A percentile compares a stretch with the other conserved stretches of the same genome.
Conservation (phyloP, 2,329 filamentous ascomycete genomes). For the Stagonosporopsis cucurbitacearum region DNA sequence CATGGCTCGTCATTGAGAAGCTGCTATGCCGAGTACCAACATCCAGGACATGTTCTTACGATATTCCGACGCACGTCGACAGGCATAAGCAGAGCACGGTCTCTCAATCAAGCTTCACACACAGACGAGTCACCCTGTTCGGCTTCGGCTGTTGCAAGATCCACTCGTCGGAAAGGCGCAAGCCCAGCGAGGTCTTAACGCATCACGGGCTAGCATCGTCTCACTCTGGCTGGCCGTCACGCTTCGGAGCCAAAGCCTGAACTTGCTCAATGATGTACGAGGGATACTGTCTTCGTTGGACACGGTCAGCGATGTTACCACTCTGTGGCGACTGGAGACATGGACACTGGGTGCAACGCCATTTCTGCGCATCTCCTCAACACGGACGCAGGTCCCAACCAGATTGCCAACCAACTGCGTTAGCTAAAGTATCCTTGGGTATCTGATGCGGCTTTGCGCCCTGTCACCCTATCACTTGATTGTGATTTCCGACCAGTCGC, state of each 20-base stretch:
- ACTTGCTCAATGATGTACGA: conserved; percentile 12
- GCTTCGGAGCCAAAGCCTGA: conserved; percentile 45
- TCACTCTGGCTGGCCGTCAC: conserved; percentile 43
- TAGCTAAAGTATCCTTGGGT: conserved; percentile 50
- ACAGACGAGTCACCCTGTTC: conserved; percentile 50
- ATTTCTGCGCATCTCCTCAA: conserved; percentile 59
- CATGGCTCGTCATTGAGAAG: conserved; percentile 27
- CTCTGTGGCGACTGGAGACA: conserved; percentile 22
- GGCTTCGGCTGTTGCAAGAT: conserved; percentile 45
- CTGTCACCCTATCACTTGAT: conserved; percentile 55
- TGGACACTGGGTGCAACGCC: conserved; percentile 37
- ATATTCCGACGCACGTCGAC: conserved; percentile 38
- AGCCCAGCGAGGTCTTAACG: conserved; percentile 61
- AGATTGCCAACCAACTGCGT: conserved; percentile 54
- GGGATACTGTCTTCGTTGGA: conserved; percentile 33
- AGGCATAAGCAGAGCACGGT: conserved; percentile 48
- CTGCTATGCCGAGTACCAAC: conserved; percentile 48
- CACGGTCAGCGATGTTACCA: conserved; percentile 34
- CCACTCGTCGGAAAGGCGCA: conserved; percentile 66
- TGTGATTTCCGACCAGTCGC: conserved; percentile 67
- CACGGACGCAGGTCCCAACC: conserved; percentile 45
- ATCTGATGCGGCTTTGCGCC: conserved; percentile 57
- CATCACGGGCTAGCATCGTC: conserved; percentile 42
- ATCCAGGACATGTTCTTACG: conserved; percentile 35
- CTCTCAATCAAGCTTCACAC: conserved; percentile 49